Evolutionary conservation across 2,329 filamentous ascomycete genomes (phyloP).

Genomic region (Fusarium sp.): DNA sequence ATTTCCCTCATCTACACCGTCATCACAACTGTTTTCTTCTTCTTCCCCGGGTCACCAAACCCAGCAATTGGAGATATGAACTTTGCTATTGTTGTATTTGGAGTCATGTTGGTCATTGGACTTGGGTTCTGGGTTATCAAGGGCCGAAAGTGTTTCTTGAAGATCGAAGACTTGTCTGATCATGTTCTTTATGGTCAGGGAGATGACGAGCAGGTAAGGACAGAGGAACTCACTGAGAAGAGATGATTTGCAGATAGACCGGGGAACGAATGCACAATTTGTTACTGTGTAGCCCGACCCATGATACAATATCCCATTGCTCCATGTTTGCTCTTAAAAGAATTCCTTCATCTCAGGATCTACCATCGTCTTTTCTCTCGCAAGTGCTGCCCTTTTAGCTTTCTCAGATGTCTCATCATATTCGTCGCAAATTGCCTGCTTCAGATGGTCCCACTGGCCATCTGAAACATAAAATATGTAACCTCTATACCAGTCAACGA

Average conservation of each 20-base stretch:
- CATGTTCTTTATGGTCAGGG: slow-evolving; percentile 15
- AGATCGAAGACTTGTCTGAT: slow-evolving; percentile 39
- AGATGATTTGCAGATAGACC: background rate
- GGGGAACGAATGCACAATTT: background rate
- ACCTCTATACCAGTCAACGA: slow-evolving; percentile 20
- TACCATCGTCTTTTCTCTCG: accelerated
- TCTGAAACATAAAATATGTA: background rate
- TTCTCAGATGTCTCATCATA: background rate
- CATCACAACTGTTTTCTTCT: slow-evolving; percentile 64
- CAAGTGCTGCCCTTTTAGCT: background rate
- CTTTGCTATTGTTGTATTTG: slow-evolving; percentile 65
- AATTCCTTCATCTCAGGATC: background rate
- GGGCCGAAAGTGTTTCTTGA: slow-evolving; percentile 50
- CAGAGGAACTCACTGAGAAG: background rate
- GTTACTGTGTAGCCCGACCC: no score
- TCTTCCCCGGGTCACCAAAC: slow-evolving; percentile 58
- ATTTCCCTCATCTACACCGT: slow-evolving; percentile 60
- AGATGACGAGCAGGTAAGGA: background rate
- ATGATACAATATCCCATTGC: accelerated
- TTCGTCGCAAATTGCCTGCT: background rate
- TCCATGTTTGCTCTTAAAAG: accelerated
- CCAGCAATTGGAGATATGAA: slow-evolving; percentile 61
- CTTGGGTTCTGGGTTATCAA: slow-evolving; percentile 60
- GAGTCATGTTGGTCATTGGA: slow-evolving; percentile 60
- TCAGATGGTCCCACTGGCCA: background rate